A percentile compares a stretch with the other conserved stretches of the same genome.
phyloP scores from a whole-genome alignment of 805 yeast genomes.

The Wickerhamomyces canadensis region DNA sequence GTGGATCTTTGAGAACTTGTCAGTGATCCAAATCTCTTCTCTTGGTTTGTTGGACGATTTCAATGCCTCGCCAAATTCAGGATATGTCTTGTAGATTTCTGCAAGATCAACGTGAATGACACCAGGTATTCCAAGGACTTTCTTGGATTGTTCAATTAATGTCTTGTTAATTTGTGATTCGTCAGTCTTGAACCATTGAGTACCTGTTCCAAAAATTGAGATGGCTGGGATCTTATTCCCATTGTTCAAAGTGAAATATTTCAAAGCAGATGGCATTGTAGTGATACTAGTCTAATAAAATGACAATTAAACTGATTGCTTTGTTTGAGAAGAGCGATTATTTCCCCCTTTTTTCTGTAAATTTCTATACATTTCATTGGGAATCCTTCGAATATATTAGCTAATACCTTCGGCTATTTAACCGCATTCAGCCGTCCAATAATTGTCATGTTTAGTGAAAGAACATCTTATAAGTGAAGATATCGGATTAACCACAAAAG shows the following conservation, averaged over 20 bases:
- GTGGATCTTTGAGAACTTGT: constrained; percentile 38
- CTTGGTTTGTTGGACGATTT: constrained; percentile 37
- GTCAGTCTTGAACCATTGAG: constrained; percentile 43
- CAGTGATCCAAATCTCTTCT: constrained; percentile 47
- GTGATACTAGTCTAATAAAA: too few relatives aligned
- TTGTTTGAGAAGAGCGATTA: too few relatives aligned
- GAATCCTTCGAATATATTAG: too few relatives aligned
- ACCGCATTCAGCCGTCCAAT: too few relatives aligned
- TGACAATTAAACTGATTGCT: too few relatives aligned
- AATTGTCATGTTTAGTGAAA: too few relatives aligned
- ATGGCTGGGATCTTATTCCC: constrained; percentile 39
- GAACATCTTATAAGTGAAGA: too few relatives aligned
- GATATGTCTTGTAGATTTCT: constrained; percentile 48
- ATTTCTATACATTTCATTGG: too few relatives aligned
- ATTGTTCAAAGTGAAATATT: constrained; percentile 25
- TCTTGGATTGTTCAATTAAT: constrained; percentile 27
- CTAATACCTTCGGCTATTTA: too few relatives aligned
- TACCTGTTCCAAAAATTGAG: constrained; percentile 55
- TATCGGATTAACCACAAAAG: too few relatives aligned
- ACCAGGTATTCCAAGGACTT: constrained; percentile 37
- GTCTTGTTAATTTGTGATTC: constrained; percentile 24
- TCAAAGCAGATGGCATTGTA: constrained; percentile 3
- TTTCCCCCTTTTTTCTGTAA: too few relatives aligned
- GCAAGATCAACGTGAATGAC: constrained; percentile 56
- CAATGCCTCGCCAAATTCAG: constrained; percentile 47